Evolutionary conservation across 2,329 filamentous ascomycete genomes (phyloP).

Genomic region (Rutstroemia sp.): DNA sequence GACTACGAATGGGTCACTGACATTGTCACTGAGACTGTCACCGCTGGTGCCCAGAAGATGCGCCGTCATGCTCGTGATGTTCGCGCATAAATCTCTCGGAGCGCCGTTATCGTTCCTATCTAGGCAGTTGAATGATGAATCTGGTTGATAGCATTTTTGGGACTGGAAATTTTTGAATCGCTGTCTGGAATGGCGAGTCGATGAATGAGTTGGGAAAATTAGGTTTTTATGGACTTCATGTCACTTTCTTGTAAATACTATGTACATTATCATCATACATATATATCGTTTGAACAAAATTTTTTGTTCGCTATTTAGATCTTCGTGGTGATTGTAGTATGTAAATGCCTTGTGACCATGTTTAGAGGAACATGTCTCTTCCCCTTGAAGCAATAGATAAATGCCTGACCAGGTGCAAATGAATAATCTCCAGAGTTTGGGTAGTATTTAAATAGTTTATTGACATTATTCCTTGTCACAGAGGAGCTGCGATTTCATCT

Average conservation of each 20-base stretch:
- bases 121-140: not conserved
- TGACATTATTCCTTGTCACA: too few relatives aligned
- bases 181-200: not conserved
- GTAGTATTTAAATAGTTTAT: too few relatives aligned
- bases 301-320: too few relatives aligned
- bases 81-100: not conserved
- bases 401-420: too few relatives aligned
- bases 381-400: too few relatives aligned
- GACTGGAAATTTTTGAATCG: not conserved
- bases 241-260: slow-evolving; percentile 5
- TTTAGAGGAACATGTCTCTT: too few relatives aligned
- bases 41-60: not conserved
- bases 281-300: too few relatives aligned
- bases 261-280: not conserved
- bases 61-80: not conserved
- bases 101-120: not conserved
- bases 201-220: not conserved
- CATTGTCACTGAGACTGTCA: slow-evolving; percentile 2
- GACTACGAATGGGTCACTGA: not conserved
- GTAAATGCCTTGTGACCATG: too few relatives aligned
- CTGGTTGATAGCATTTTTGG: not conserved
- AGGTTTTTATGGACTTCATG: not conserved
- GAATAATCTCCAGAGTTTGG: too few relatives aligned
- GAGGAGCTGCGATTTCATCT: too few relatives aligned
- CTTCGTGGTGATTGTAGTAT: too few relatives aligned